These are phyloP conservation scores for Multifurca ochricompacta DNA, from an alignment of 768 basidiomycete species.

Conservation along the genomic window DNA sequence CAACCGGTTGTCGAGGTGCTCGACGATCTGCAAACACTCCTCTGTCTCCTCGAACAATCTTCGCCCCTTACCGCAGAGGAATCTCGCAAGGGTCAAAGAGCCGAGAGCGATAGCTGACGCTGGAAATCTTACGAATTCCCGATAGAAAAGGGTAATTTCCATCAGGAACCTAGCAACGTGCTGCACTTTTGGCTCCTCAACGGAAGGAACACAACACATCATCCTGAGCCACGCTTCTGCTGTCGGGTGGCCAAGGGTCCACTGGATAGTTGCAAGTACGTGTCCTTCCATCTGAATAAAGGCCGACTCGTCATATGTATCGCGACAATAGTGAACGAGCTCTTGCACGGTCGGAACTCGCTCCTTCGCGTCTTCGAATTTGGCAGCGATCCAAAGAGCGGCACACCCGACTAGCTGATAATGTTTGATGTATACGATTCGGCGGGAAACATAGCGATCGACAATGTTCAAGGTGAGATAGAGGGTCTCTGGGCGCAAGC, in stretches of 20 bases:
- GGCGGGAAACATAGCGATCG: conserved; percentile 97
- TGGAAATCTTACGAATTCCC: conserved; percentile 83
- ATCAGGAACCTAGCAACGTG: conserved; percentile 96
- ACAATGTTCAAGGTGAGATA: conserved; percentile 98
- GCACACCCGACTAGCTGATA: conserved; percentile 99
- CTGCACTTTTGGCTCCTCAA: conserved; percentile 87
- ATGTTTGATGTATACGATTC: conserved; percentile 97
- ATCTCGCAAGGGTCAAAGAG: conserved; percentile 80
- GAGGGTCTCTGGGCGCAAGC: conserved; percentile 95
- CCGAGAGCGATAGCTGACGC: conserved; percentile 88
- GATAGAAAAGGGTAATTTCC: conserved; percentile 98
- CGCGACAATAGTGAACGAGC: conserved; percentile 89
- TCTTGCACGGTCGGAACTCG: conserved; percentile 95
- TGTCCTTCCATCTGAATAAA: conserved; percentile 99
- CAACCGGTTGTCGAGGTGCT: conserved; percentile 78
- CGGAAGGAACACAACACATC: conserved; percentile 62
- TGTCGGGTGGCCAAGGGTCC: conserved; percentile 95
- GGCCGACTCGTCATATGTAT: conserved; percentile 94
- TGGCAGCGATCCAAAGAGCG: conserved; percentile 97
- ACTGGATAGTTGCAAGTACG: conserved; percentile 91
- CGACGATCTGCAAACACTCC: conserved; percentile 76
- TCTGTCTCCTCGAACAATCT: conserved; percentile 79
- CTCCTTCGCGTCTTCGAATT: conserved; percentile 98
- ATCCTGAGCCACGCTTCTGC: conserved; percentile 95
- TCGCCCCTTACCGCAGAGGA: conserved; percentile 74